Base-by-base conservation (phyloP, 2,329 filamentous ascomycete genomes). In the Microsporum ferrugineum region DNA sequence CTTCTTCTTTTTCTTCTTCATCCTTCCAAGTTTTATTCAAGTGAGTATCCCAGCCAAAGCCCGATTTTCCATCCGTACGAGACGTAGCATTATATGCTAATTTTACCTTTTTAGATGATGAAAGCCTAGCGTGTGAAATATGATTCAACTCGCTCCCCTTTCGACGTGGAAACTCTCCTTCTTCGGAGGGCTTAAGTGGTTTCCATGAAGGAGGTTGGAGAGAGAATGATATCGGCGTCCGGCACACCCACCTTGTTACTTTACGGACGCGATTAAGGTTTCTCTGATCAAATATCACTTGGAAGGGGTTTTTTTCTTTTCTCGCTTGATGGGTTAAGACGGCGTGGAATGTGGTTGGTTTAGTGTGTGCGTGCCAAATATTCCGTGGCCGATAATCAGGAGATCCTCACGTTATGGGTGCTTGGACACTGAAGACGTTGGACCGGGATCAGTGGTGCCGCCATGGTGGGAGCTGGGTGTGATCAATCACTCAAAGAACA, bases 1-100 rank as follows among this genome's bases (percentile, higher is more conserved):
- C 73, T 74, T 41, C 75, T 76, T 77, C 80, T 76, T 81, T 81
- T 73, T 73, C 71, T 76, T 85, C 82, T 87, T 85, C 83, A 92
- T 90, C 91, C 90, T 95, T 96, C 91, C 91, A 90, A 89, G 91
- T 96, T 95, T 95, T 95, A 88, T 86, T 87, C 84, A 89, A 80
- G 91, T 96, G 81, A 84, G 91, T 84, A 41, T 17, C 43, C 27
- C 31, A 57, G n/a, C 39, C 49, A 23, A 23, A n/a, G 3, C 17
- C 43, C 43, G 62, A 66, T 65, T 65, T 63, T 67, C 61, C 23
- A 31, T 51, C 27, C 23, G 23, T 12, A 12, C 5, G 23, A n/a
- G 45, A 51, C 27, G 23, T 51, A 5, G 29, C 7, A 12, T 51
- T 33, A 58, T 51, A 27, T 56, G 29, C 17, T 57, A 31, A 56